Conservation (phyloP, 345 rosid genomes). For the Fremontodendron californicum region DNA sequence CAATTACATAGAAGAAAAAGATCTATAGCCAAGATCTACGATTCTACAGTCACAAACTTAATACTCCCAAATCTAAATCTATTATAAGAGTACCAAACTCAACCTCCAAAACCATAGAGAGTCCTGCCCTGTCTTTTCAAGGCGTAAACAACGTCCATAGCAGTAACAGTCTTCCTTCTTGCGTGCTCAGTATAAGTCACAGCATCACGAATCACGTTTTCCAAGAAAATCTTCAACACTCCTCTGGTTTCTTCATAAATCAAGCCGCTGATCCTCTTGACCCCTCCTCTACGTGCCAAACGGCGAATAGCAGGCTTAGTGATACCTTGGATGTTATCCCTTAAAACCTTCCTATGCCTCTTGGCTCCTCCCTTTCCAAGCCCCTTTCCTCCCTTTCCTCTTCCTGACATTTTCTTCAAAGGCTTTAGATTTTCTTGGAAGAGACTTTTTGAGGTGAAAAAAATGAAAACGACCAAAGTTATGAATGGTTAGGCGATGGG, state of each 20-base stretch:
- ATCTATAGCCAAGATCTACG: not conserved
- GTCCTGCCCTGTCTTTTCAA: conserved; percentile 15
- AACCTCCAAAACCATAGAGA: conserved; percentile 13
- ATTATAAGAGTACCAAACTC: not conserved
- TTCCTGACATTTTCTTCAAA: not conserved
- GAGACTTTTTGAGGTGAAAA: not conserved
- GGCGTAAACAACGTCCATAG: conserved; percentile 14
- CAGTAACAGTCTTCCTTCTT: conserved; percentile 10
- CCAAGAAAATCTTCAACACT: conserved; percentile 12
- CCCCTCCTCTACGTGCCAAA: no score
- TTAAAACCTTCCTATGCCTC: no score
- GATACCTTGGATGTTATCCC: no score
- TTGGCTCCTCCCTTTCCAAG: no score
- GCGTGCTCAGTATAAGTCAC: conserved; percentile 16
- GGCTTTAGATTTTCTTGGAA: not conserved
- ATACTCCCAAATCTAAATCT: not conserved
- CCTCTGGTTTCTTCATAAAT: conserved; percentile 14
- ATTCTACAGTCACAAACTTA: not conserved
- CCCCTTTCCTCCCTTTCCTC: conserved; percentile 15
- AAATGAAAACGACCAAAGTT: not conserved
- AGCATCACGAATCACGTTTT: conserved; percentile 11
- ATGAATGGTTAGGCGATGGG: not conserved
- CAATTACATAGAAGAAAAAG: not conserved
- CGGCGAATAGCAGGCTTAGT: no score
- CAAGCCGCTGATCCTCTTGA: conserved; percentile 12